Evolutionary conservation across 148 eudicot species (phyloP).

Genomic region (Rheum nobile): DNA sequence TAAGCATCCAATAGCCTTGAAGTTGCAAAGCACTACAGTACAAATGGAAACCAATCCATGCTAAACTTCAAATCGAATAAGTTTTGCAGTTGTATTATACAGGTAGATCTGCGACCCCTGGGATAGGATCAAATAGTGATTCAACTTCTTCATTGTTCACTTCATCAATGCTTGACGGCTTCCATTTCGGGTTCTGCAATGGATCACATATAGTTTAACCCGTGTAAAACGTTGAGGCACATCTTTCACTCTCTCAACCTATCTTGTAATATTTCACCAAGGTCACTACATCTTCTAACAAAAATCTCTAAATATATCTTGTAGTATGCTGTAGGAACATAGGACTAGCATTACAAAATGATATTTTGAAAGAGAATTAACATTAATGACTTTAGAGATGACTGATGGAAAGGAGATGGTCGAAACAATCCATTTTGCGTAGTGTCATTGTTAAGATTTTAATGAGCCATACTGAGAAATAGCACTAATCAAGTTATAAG

Average conservation of each 20-base stretch:
- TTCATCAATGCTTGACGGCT: constrained; percentile 55
- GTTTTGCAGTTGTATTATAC: background rate
- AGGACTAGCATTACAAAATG: too few species aligned
- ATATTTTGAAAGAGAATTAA: too few species aligned
- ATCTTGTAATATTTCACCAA: background rate
- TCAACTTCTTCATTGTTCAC: constrained; percentile 57
- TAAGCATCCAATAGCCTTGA: background rate
- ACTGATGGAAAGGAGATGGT: too few species aligned
- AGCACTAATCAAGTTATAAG: too few species aligned
- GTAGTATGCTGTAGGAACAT: too few species aligned
- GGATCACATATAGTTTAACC: background rate
- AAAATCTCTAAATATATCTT: too few species aligned
- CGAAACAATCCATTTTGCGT: too few species aligned
- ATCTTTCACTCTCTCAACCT: background rate
- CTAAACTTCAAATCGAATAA: background rate
- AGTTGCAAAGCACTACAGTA: background rate
- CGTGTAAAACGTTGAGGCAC: background rate
- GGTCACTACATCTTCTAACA: too few species aligned
- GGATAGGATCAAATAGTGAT: constrained; percentile 48
- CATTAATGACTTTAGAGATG: too few species aligned
- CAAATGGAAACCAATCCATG: background rate
- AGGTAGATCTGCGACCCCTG: constrained; percentile 41
- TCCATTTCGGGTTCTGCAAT: constrained; percentile 87
- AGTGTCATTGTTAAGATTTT: too few species aligned
- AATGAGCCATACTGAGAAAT: too few species aligned